phyloP scores from a whole-genome alignment of 352 stramenopile genomes.

The Pythium sukuiense region DNA sequence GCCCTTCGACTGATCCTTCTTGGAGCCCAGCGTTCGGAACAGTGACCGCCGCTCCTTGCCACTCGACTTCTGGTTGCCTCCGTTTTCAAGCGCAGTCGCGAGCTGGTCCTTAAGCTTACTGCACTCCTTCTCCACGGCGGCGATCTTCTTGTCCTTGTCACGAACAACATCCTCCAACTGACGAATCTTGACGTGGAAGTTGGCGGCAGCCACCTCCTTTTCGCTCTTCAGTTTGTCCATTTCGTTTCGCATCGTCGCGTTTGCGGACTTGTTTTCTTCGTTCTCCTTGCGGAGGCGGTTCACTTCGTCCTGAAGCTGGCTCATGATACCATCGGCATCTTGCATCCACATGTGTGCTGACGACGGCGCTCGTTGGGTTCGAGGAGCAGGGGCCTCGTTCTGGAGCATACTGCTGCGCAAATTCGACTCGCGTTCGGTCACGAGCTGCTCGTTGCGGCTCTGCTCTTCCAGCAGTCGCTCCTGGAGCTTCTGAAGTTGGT shows the following conservation, averaged over 20 bases:
- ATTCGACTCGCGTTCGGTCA: slow-evolving; percentile 49
- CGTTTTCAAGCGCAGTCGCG: slow-evolving; percentile 18
- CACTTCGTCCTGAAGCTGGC: slow-evolving; percentile 70
- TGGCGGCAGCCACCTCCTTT: slow-evolving; percentile 71
- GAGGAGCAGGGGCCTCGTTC: background rate
- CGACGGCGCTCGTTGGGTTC: slow-evolving; percentile 50
- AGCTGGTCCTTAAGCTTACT: slow-evolving; percentile 66
- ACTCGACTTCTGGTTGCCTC: slow-evolving; percentile 34
- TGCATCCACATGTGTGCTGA: slow-evolving; percentile 83
- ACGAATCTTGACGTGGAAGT: slow-evolving; percentile 85
- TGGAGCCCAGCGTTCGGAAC: slow-evolving; percentile 73
- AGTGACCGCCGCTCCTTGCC: slow-evolving; percentile 53
- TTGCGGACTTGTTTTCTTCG: slow-evolving; percentile 58
- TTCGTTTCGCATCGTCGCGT: slow-evolving; percentile 58
- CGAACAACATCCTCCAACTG: slow-evolving; percentile 70
- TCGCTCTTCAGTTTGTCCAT: slow-evolving; percentile 72
- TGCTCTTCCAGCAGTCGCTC: slow-evolving; percentile 79
- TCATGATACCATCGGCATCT: slow-evolving; percentile 83
- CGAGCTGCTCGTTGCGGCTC: slow-evolving; percentile 63
- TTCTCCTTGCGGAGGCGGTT: slow-evolving; percentile 74
- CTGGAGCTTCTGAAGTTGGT: slow-evolving; percentile 80
- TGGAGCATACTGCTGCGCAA: slow-evolving; percentile 24
- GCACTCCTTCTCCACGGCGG: slow-evolving; percentile 64
- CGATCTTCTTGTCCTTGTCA: slow-evolving; percentile 87
- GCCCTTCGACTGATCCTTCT: slow-evolving; percentile 51